phyloP scores from a whole-genome alignment of 2,329 filamentous ascomycete species.

The Huntiella omanensis region DNA sequence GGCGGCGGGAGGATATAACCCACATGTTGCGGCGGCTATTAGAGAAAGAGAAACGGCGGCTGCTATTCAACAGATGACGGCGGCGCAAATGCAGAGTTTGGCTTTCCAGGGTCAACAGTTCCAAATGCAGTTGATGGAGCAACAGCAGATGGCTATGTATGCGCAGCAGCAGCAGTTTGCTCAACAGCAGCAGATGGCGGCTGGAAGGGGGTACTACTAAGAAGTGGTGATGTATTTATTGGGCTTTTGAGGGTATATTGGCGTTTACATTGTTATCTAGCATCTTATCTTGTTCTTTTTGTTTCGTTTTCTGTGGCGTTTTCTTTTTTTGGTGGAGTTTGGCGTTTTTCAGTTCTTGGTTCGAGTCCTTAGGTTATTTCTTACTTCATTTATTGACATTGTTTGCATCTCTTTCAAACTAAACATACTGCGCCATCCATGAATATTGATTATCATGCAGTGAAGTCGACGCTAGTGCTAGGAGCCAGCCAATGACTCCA shows the following conservation, averaged over 20 bases:
- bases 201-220: neutral
- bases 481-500: neutral
- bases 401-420: neutral
- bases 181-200: constrained; percentile 9
- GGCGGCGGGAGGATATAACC: constrained; percentile 42
- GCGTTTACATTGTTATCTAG: constrained; percentile 1
- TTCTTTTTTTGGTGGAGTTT: neutral
- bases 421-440: no score
- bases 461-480: neutral
- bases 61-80: constrained; percentile 9
- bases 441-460: no score
- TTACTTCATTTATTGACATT: neutral
- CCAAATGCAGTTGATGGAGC: constrained; percentile 18
- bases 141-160: constrained; percentile 15
- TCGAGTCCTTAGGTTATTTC: constrained; percentile 1
- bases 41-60: constrained; percentile 41
- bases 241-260: constrained; percentile 5
- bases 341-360: neutral
- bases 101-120: constrained; percentile 18
- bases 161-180: constrained; percentile 12
- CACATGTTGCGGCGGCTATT: constrained; percentile 56
- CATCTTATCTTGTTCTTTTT: neutral
- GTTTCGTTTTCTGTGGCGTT: neutral
- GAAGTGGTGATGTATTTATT: neutral
- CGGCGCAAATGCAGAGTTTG: constrained; percentile 15